A percentile compares a stretch with the other conserved stretches of the same genome.
phyloP scores from a whole-genome alignment of 2,329 filamentous ascomycete genomes.

The Aspergillus sclerotialis region DNA sequence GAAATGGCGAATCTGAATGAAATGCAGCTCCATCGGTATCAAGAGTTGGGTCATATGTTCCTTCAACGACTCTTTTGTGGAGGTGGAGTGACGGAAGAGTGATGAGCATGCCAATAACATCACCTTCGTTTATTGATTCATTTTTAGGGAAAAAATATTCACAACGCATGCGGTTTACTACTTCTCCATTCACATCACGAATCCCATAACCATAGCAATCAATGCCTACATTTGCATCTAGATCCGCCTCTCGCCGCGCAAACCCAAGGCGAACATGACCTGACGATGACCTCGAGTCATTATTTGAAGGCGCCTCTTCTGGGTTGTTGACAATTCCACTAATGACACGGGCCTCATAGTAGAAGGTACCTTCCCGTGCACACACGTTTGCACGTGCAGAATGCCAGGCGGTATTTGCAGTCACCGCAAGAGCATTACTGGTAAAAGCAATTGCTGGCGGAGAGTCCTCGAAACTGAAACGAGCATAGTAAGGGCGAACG shows the following conservation, averaged over 20 bases:
- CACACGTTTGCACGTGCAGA: slow-evolving; percentile 87
- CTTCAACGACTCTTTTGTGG: slow-evolving; percentile 81
- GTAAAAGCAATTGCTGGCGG: slow-evolving; percentile 80
- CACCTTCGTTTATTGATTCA: slow-evolving; percentile 76
- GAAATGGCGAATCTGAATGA: slow-evolving; percentile 44
- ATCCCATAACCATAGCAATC: slow-evolving; percentile 95
- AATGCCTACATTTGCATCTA: slow-evolving; percentile 61
- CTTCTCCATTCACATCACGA: slow-evolving; percentile 82
- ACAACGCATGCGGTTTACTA: slow-evolving; percentile 88
- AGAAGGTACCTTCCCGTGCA: slow-evolving; percentile 81
- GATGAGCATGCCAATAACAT: slow-evolving; percentile 91
- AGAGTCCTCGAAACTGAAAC: slow-evolving; percentile 88
- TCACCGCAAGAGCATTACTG: slow-evolving; percentile 66
- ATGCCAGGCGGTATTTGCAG: slow-evolving; percentile 86
- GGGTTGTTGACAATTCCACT: slow-evolving; percentile 49
- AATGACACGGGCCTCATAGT: slow-evolving; percentile 88
- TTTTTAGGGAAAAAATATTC: slow-evolving; percentile 77
- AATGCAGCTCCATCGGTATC: slow-evolving; percentile 43
- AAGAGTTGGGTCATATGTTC: slow-evolving; percentile 78
- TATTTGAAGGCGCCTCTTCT: slow-evolving; percentile 13
- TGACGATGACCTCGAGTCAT: slow-evolving; percentile 18
- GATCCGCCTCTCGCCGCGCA: slow-evolving; percentile 39
- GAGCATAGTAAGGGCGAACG: slow-evolving; percentile 70
- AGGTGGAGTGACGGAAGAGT: slow-evolving; percentile 77
- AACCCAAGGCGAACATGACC: slow-evolving; percentile 45